Base-by-base conservation (phyloP, 108 stramenopile genomes). In the Parietichytrium sp. region DNA sequence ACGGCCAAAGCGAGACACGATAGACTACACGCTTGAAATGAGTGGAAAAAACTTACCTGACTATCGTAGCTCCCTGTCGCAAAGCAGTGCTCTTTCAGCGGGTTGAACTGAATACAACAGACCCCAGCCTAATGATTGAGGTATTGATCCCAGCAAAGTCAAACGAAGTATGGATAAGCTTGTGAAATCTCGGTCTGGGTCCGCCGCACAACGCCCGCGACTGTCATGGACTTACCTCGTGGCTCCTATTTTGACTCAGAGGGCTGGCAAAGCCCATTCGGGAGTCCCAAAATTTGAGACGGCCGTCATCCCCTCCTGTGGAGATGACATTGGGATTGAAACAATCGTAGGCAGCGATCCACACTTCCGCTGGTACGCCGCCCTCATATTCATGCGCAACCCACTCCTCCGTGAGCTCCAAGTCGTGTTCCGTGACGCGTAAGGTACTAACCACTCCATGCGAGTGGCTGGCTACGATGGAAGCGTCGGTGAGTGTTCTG, bases 261-360 rank as follows among this genome's bases (percentile, higher is more conserved):
- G 61, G 61, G 38, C 0, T 27, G 61, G 10, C 42, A 0, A 23
- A 13, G 33, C 61, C 61, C 13, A 72, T 42, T n/a, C 61, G 61
- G 10, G 16, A 6, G 61, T 72, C 61, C 61, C 61, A 72, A 7
- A 72, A 8, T 20, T 72, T 72, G 38, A 72, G 42, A 45, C 45
- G 36, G 42, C 20, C 61, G 23, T 72, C 61, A 25, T 72, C 61
- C n/a, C 38, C 61, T 6, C 61, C 61, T 0, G 38, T 72, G 8
- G 45, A 45, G 33, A 72, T 1, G 33, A 72, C 61, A 16, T 72
- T 7, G 33, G 61, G 61, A 72, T 72, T 42, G 42, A 72, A 72
- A 42, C 61, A 72, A 42, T 72, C 61, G 42, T 45, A 72, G 20
- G 61, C 61, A 27, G 61, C 45, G 3, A 72, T 72, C 61, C 61